A percentile compares a stretch with the other conserved stretches of the same genome.
These are phyloP conservation scores for Remersonia thermophila DNA, from an alignment of 2,329 filamentous ascomycete species.

Conservation along the genomic window DNA sequence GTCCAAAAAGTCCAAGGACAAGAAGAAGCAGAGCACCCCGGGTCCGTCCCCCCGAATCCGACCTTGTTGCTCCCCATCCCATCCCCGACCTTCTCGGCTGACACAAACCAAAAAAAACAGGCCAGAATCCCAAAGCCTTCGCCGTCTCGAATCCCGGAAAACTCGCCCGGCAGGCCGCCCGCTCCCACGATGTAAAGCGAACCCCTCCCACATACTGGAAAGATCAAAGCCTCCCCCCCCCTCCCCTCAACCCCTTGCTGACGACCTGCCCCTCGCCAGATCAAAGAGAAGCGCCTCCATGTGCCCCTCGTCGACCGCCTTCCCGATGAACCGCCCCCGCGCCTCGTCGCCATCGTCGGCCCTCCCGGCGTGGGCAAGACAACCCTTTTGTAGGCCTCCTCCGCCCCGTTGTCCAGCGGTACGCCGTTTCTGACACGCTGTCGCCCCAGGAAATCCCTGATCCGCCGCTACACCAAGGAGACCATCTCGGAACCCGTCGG, in stretches of 20 bases:
- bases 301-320: conserved; percentile 92
- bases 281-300: conserved; percentile 92
- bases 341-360: conserved; percentile 87
- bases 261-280: conserved; percentile 31
- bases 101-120: no score
- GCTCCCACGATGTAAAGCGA: conserved; percentile 64
- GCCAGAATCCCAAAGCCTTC: conserved; percentile 82
- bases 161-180: conserved; percentile 60
- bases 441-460: conserved; percentile 58
- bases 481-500: conserved; percentile 80
- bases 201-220: no score
- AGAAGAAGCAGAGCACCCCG: conserved; percentile 62
- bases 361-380: conserved; percentile 94
- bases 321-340: conserved; percentile 86
- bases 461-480: conserved; percentile 91
- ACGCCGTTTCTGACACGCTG: conserved; percentile 11
- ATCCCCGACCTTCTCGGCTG: no score
- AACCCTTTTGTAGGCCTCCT: conserved; percentile 52
- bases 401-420: neutral
- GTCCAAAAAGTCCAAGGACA: conserved; percentile 77
- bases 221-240: conserved; percentile 15
- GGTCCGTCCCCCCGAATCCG: conserved; percentile 26
- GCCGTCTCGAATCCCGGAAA: conserved; percentile 72
- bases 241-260: neutral
- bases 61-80: neutral